Conservation (phyloP, 2,329 filamentous ascomycete genomes). For the Sporothrix brunneoviolacea region DNA sequence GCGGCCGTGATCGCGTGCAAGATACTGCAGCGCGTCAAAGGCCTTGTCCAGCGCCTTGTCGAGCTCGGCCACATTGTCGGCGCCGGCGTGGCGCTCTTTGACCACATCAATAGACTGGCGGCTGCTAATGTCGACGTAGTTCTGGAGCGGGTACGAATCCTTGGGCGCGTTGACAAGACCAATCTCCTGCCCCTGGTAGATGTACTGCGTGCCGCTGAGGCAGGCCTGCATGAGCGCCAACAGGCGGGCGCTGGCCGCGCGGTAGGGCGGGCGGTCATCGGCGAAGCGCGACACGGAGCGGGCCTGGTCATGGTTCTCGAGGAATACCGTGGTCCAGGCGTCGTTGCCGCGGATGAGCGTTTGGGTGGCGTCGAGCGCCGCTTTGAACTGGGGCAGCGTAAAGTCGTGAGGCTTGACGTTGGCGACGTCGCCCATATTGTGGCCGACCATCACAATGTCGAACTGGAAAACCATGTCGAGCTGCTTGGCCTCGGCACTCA, state of each 20-base stretch:
- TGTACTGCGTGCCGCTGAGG: slow-evolving; percentile 45
- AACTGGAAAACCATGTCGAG: slow-evolving; percentile 65
- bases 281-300: slow-evolving; percentile 47
- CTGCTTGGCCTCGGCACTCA: slow-evolving; percentile 51
- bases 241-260: slow-evolving; percentile 43
- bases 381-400: too few species aligned
- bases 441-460: slow-evolving; percentile 55
- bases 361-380: too few species aligned
- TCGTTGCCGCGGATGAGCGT: slow-evolving; percentile 44
- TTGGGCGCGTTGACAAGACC: slow-evolving; percentile 47
- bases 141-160: slow-evolving; percentile 40
- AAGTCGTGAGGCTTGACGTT: too few species aligned
- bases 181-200: slow-evolving; percentile 56
- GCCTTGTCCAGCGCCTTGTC: too few species aligned
- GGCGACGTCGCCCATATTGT: too few species aligned
- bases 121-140: slow-evolving; percentile 44
- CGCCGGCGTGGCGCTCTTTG: too few species aligned
- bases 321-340: slow-evolving; percentile 52
- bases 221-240: slow-evolving; percentile 40
- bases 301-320: slow-evolving; percentile 57
- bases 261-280: slow-evolving; percentile 34
- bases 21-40: too few species aligned
- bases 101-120: too few species aligned
- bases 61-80: too few species aligned
- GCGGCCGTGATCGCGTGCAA: too few species aligned